phyloP scores from a whole-genome alignment of 805 yeast species.

The Monosporozyma aquatica region DNA sequence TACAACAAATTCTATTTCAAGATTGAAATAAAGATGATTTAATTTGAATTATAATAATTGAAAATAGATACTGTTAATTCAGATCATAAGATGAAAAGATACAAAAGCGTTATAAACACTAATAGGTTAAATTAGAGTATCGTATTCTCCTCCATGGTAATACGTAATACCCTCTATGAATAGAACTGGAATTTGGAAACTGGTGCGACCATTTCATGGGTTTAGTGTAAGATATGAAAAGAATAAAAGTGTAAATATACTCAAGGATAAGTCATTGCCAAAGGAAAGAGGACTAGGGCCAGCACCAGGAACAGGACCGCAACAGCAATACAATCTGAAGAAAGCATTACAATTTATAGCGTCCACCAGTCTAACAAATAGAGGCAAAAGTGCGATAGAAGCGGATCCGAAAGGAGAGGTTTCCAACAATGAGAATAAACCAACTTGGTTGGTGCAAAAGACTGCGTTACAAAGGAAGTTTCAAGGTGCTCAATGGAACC shows the following conservation, averaged over 20 bases:
- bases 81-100: no score
- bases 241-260: neutral
- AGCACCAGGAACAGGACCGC: no score
- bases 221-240: neutral
- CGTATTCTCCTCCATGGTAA: no score
- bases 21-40: no score
- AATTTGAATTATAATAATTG: no score
- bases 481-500: constrained; percentile 53
- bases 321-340: neutral
- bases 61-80: no score
- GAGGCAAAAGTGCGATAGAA: no score
- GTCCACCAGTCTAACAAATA: neutral
- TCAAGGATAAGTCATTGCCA: neutral
- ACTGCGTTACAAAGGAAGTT: constrained; percentile 54
- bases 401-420: neutral
- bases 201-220: neutral
- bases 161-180: neutral
- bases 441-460: constrained; percentile 66
- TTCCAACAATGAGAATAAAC: constrained; percentile 15
- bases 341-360: neutral
- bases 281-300: neutral
- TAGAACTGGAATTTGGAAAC: neutral
- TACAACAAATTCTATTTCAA: no score
- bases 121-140: no score
- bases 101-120: no score